These are phyloP conservation scores for Fusarium sp. DNA, from an alignment of 2,329 filamentous ascomycete species.

Conservation along the genomic window DNA sequence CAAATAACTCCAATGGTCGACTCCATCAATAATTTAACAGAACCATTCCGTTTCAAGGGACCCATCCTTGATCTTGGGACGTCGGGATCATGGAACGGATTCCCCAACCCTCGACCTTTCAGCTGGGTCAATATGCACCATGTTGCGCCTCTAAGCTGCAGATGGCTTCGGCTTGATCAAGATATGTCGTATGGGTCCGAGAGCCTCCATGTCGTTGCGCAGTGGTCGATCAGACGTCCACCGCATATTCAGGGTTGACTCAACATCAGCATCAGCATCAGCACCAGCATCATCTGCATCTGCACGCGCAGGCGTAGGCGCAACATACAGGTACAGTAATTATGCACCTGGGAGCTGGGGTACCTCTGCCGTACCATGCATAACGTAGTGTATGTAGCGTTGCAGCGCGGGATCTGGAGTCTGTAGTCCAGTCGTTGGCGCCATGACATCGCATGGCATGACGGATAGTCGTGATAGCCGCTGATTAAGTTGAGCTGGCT, in stretches of 20 bases:
- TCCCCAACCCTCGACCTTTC: conserved; percentile 31
- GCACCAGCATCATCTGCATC: conserved; percentile 8
- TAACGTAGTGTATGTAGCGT: too few relatives aligned
- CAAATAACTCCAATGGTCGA: neutral
- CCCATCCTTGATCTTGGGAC: conserved; percentile 8
- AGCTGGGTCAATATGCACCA: conserved; percentile 35
- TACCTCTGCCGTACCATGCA: conserved; percentile 11
- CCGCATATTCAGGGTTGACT: conserved; percentile 18
- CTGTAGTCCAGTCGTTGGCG: neutral
- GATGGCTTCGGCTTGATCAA: conserved; percentile 25
- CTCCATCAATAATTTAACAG: neutral
- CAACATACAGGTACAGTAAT: too few relatives aligned
- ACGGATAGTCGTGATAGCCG: neutral
- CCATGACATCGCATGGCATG: neutral
- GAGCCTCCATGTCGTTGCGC: conserved; percentile 27
- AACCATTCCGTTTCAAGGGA: conserved; percentile 17
- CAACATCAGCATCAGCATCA: neutral
- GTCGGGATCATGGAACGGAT: conserved; percentile 1
- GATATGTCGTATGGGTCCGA: conserved; percentile 31
- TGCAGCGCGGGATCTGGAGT: conserved; percentile 27
- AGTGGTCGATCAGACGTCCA: conserved; percentile 20
- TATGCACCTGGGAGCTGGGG: conserved; percentile 8
- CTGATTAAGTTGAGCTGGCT: neutral
- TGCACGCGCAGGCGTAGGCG: neutral
- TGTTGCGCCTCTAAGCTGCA: conserved; percentile 31